phyloP scores from a whole-genome alignment of 2,329 filamentous ascomycete genomes.

The Emmonsiellopsis sp. region DNA sequence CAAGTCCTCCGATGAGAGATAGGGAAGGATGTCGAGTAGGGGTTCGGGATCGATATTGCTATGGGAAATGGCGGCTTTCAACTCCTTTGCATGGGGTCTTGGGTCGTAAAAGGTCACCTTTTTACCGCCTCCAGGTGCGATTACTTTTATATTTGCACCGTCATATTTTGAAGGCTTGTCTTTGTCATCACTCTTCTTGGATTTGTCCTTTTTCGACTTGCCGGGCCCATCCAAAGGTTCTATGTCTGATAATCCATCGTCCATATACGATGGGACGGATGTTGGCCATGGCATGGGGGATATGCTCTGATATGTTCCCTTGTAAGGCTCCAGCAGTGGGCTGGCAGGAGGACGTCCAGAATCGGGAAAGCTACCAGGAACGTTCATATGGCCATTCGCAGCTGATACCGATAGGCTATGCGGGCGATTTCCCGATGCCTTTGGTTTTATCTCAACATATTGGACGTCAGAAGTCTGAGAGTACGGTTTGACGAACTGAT shows the following conservation, averaged over 20 bases:
- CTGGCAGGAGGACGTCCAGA: slow-evolving; percentile 57
- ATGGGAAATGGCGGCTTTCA: slow-evolving; percentile 66
- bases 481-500: slow-evolving; percentile 13
- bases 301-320: slow-evolving; percentile 86
- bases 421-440: slow-evolving; percentile 16
- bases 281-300: slow-evolving; percentile 87
- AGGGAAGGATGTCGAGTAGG: slow-evolving; percentile 75
- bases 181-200: neutral
- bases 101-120: slow-evolving; percentile 77
- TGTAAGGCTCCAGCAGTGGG: slow-evolving; percentile 83
- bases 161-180: slow-evolving; percentile 16
- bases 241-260: slow-evolving; percentile 46
- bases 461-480: slow-evolving; percentile 19
- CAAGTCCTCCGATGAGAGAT: slow-evolving; percentile 77
- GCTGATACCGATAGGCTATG: slow-evolving; percentile 30
- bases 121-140: slow-evolving; percentile 42
- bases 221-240: slow-evolving; percentile 33
- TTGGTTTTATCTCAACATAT: slow-evolving; percentile 18
- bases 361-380: slow-evolving; percentile 20
- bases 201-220: slow-evolving; percentile 19
- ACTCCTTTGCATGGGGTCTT: slow-evolving; percentile 63
- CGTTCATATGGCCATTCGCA: slow-evolving; percentile 28
- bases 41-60: slow-evolving; percentile 60
- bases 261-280: slow-evolving; percentile 48
- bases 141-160: slow-evolving; percentile 22